phyloP scores from a whole-genome alignment of 2,329 filamentous ascomycete genomes.

The Didymellaceae sp. region DNA sequence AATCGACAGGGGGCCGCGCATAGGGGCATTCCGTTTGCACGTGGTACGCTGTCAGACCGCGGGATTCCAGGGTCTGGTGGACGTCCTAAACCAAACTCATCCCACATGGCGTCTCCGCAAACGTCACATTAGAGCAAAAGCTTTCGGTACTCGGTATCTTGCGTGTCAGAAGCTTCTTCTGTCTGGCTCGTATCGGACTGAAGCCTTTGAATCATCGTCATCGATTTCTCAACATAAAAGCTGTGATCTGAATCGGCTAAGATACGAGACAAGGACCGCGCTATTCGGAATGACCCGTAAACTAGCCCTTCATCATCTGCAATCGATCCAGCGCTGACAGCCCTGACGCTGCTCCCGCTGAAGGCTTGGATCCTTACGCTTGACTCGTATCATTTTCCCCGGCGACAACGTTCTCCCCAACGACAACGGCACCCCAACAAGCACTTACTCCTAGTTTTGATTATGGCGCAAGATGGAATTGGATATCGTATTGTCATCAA shows the following conservation, averaged over 20 bases:
- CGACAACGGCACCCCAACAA: conserved; percentile 2
- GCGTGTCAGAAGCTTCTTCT: background rate
- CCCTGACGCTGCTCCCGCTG: conserved; percentile 11
- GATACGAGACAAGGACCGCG: conserved; percentile 4
- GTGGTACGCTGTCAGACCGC: conserved; percentile 10
- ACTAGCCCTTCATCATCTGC: conserved; percentile 3
- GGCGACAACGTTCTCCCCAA: background rate
- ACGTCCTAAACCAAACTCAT: conserved; percentile 4
- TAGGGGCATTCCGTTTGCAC: background rate
- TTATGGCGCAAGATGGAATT: background rate
- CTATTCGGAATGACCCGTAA: conserved; percentile 12
- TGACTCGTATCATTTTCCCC: background rate
- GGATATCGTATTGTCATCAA: background rate
- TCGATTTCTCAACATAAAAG: conserved; percentile 6
- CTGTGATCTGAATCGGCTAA: background rate
- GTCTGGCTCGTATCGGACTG: background rate
- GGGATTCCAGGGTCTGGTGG: conserved; percentile 7
- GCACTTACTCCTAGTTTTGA: background rate
- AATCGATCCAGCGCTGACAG: conserved; percentile 1
- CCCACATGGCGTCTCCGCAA: conserved; percentile 17
- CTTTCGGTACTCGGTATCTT: conserved; percentile 4
- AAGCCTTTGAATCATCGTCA: conserved; percentile 5
- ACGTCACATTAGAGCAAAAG: conserved; percentile 3
- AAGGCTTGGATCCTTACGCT: conserved; percentile 1
- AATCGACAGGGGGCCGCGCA: background rate